A percentile compares a stretch with the other conserved stretches of the same genome.
Conservation (phyloP, 192 early-diverging fungal species). For the Coemansia sp. region DNA sequence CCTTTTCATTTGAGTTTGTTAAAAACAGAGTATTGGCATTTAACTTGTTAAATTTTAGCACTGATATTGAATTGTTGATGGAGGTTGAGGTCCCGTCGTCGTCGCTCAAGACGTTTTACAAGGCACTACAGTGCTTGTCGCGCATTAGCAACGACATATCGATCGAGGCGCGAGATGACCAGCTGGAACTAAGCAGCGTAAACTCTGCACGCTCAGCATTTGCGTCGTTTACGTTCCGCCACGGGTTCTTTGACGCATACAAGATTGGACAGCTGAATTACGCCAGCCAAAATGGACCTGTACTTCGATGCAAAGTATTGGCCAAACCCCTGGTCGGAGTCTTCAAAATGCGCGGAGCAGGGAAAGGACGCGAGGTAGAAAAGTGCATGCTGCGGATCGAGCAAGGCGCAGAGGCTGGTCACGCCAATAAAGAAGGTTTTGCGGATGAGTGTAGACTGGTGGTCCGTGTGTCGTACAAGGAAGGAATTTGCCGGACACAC, state of each 20-base stretch:
- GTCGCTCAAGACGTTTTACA: constrained; percentile 55
- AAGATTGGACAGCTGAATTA: constrained; percentile 22
- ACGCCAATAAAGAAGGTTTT: not conserved
- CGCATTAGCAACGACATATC: constrained; percentile 66
- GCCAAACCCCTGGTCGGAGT: constrained; percentile 44
- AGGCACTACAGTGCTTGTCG: constrained; percentile 59
- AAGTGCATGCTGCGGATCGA: constrained; percentile 43
- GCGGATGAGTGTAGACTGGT: constrained; percentile 43
- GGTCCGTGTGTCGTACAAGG: constrained; percentile 40
- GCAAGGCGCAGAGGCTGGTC: constrained; percentile 2
- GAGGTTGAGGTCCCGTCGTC: constrained; percentile 49
- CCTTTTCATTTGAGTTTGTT: not conserved
- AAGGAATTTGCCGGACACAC: constrained; percentile 49
- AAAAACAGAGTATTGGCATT: not conserved
- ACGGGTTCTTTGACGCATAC: constrained; percentile 69
- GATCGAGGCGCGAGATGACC: constrained; percentile 57
- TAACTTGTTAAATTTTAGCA: too few relatives aligned
- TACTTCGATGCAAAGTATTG: constrained; percentile 44
- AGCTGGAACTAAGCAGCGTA: constrained; percentile 59
- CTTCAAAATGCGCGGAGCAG: constrained; percentile 31
- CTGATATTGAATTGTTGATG: constrained; percentile 10
- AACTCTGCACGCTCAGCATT: constrained; percentile 70
- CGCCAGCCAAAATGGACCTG: constrained; percentile 9
- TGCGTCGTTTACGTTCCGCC: constrained; percentile 57
- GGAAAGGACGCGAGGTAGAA: constrained; percentile 27